Evolutionary conservation across 1,284 basidiomycete species (phyloP), one percentile per base, ranked within the genome.

Genomic region (Cutaneotrichosporon cutaneum): DNA sequence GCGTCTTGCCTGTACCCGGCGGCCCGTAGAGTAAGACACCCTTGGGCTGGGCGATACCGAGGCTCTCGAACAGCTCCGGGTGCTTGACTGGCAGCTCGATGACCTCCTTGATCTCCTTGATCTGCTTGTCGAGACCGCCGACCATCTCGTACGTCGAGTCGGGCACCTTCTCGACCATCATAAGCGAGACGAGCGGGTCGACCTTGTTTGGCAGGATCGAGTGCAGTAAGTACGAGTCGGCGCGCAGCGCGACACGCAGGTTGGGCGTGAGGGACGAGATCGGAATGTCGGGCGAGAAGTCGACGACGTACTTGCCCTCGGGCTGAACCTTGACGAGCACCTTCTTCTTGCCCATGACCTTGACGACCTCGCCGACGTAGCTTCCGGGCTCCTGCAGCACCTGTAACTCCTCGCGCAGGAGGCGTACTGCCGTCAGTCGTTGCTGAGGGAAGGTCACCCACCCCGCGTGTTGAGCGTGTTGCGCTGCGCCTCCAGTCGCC

Each of bases 111-210:
- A 99, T 97, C 81, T 98, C 95, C 80, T 98, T 97, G 79, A 99
- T 99, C 77, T 98, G 95, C 78, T 85, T 92, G 83, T 99, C 95
- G 64, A 99, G 85, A 75, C 95, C 95, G 55, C 95, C 95, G 68
- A 99, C 95, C 94, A 98, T 97, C 81, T 99, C 95, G 81, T 99
- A 99, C 39, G 95, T 99, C 78, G 90, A 93, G 79, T 99, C 95
- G 0, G 95, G 95, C 0, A 98, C 95, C 80, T 99, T 99, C 82
- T 99, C 95, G n/a, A 98, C 95, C 95, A 98, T 97, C 96, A 99
- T 96, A 66, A 96, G 86, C 26, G 92, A 94, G 24, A 96, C 93
- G 35, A 95, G 87, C 5, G 93, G 92, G 78, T 95, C 94, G 69
- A 95, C 89, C 82, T 97, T 95, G 83, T 94, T 95, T 1, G 93